Evolutionary conservation across 2,329 filamentous ascomycete species (phyloP), one percentile per base, ranked within the genome.

Genomic region (Colletotrichum gloeosporioides): DNA sequence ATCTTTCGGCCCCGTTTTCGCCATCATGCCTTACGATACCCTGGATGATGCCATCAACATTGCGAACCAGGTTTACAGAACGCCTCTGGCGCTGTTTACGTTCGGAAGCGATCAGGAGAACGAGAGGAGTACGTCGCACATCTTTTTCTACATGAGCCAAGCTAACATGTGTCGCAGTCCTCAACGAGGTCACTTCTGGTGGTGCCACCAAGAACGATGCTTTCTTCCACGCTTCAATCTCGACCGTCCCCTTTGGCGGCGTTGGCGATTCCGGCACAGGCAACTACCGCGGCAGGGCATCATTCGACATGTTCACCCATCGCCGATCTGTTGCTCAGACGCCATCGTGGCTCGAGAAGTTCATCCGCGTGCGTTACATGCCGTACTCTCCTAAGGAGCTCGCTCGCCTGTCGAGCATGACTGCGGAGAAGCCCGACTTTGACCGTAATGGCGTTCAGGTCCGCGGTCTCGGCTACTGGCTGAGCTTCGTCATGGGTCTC

Each of bases 1-100:
- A 87, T 95, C 93, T 59, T 99, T 99, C 83, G 97, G 96, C 8
- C 97, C 97, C n/a, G 89, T 98, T 76, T 95, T 98, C 79, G 93
- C 95, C 78, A 92, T 99, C 78, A 87, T 98, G 70, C 90, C 95
- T 0, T 93, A 95, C 71, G 91, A 95, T 78, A 90, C 92, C 80
- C 88, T 98, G n/a, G 95, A 98, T 79, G 92, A 98, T 81, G 96
- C 96, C 66, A 96, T 99, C 83, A 89, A 89, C 53, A 92, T 96
- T 78, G 95, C 95, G 77, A 96, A 98, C 84, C 87, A 91, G 71
- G 91, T 98, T 65, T 93, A 98, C 84, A 90, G 93, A 68, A 98
- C 96, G 1, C 96, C 97, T 0, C 88, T 99, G 55, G 93, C 93
- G 12, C 88, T 98, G 61, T 98, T 95, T 83, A 91, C 95, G 8